Evolutionary conservation across 169 alveolate species (phyloP).

Genomic region (Eimeria mitis): DNA sequence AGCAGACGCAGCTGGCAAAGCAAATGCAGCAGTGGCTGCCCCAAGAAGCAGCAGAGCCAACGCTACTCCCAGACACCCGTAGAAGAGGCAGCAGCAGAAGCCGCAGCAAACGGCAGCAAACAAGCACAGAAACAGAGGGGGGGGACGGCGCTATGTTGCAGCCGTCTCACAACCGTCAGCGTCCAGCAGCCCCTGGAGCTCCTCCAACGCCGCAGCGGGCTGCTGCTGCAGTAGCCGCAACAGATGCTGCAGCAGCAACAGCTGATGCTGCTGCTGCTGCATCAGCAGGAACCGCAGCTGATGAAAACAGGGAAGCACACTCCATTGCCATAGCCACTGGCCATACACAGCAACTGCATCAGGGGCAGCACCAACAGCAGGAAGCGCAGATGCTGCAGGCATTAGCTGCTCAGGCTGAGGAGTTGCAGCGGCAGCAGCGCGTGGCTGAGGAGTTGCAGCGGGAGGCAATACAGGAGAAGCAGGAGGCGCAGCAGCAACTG

Average conservation of each 20-base stretch:
- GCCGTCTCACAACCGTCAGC: neutral
- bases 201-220: neutral
- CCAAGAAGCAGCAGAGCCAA: neutral
- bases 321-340: neutral
- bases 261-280: neutral
- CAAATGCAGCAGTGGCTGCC: slow-evolving; percentile 3
- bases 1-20: neutral
- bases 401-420: slow-evolving; percentile 8
- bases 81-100: neutral
- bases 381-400: neutral
- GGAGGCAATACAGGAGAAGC: neutral
- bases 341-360: neutral
- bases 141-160: neutral
- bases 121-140: neutral
- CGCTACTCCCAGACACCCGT: neutral
- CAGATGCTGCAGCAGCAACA: neutral
- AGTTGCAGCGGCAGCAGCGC: slow-evolving; percentile 23
- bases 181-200: neutral
- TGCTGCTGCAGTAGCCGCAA: neutral
- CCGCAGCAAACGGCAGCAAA: slow-evolving; percentile 7
- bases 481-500: slow-evolving; percentile 33
- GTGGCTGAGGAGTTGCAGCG: slow-evolving; percentile 21
- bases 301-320: neutral
- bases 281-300: neutral
- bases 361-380: slow-evolving; percentile 29